phyloP scores from a whole-genome alignment of 805 yeast species.

The Wickerhamiella allomyrinae region DNA sequence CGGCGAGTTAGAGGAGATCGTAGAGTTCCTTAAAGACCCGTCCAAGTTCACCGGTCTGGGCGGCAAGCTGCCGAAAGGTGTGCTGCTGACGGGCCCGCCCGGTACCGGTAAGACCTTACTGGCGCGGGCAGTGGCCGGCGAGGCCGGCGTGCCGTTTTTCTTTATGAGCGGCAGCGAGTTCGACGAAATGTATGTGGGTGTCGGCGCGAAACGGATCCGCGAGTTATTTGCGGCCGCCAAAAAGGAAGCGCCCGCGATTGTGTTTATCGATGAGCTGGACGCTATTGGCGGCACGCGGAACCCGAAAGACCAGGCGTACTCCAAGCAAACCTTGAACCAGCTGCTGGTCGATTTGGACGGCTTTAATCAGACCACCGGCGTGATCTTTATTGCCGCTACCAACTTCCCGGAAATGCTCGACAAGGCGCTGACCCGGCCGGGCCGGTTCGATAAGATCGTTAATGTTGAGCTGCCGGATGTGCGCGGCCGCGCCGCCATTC shows the following conservation, averaged over 20 bases:
- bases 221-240: conserved; percentile 89
- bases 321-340: conserved; percentile 93
- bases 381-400: conserved; percentile 94
- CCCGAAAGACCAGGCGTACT: conserved; percentile 95
- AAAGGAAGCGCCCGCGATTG: conserved; percentile 90
- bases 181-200: conserved; percentile 96
- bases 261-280: conserved; percentile 94
- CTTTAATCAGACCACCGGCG: conserved; percentile 73
- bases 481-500: conserved; percentile 87
- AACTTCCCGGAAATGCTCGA: conserved; percentile 95
- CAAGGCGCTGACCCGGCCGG: conserved; percentile 95
- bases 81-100: conserved; percentile 92
- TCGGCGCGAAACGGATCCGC: conserved; percentile 95
- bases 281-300: conserved; percentile 98
- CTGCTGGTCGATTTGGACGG: conserved; percentile 93
- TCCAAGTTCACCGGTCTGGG: conserved; percentile 92
- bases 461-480: conserved; percentile 95
- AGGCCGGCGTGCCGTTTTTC: conserved; percentile 96
- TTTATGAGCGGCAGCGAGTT: conserved; percentile 98
- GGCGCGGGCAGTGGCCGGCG: conserved; percentile 98
- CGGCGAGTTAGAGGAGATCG: conserved; percentile 92
- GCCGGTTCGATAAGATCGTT: conserved; percentile 92
- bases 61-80: conserved; percentile 96
- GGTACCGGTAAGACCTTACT: conserved; percentile 96
- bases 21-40: conserved; percentile 94